Conservation (phyloP, 306 rosid genomes). For the Trichosanthes truncata region DNA sequence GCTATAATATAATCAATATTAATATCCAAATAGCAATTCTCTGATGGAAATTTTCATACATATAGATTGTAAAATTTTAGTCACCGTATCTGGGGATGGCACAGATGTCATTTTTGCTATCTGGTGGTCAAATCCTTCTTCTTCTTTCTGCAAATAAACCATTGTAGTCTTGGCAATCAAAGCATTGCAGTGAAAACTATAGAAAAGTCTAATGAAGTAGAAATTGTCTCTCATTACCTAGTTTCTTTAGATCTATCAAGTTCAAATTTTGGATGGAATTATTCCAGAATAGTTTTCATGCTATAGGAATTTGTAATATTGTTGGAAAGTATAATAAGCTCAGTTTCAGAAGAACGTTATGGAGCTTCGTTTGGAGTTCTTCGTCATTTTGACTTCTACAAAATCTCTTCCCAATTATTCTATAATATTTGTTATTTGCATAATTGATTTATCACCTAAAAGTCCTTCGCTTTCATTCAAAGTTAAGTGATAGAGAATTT, state of each 20-base stretch:
- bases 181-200: neutral
- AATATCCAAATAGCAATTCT: neutral
- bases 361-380: conserved; percentile 1
- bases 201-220: neutral
- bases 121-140: conserved; percentile 67
- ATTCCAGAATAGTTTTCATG: neutral
- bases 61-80: conserved; percentile 9
- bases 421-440: neutral
- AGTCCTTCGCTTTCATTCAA: neutral
- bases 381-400: neutral
- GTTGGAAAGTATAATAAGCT: neutral
- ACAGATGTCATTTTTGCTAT: conserved; percentile 56
- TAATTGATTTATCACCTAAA: neutral
- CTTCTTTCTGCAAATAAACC: conserved; percentile 49
- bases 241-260: neutral
- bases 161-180: neutral
- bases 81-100: conserved; percentile 66
- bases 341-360: neutral
- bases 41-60: neutral
- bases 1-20: conserved; percentile 35
- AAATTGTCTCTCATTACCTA: neutral
- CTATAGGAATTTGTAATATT: neutral
- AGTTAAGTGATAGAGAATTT: neutral
- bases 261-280: neutral
- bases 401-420: neutral